Conservation (phyloP, 2,329 filamentous ascomycete genomes). For the Catunica adiposa region DNA sequence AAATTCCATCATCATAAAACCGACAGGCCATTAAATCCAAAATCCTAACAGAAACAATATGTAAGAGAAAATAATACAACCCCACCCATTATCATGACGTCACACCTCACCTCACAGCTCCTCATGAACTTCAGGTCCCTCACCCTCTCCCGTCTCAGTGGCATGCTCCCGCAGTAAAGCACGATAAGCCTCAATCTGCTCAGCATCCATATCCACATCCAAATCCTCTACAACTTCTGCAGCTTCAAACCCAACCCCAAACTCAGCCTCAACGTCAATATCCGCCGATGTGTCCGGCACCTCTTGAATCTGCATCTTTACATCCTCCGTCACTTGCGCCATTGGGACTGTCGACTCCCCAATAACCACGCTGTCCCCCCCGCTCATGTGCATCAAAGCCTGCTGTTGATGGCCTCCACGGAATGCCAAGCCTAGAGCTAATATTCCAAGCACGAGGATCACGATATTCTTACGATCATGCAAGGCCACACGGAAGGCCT, state of each 20-base stretch:
- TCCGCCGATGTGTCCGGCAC: not conserved
- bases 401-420: slow-evolving; percentile 19
- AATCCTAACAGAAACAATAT: not conserved
- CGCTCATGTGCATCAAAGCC: slow-evolving; percentile 16
- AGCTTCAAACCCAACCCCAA: not conserved
- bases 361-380: not conserved
- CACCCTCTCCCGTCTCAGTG: not conserved
- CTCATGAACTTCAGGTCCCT: not conserved
- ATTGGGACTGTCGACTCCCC: too few relatives aligned
- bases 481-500: slow-evolving; percentile 36
- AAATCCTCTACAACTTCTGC: not conserved
- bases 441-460: slow-evolving; percentile 36
- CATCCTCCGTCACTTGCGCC: not conserved
- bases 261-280: too few relatives aligned
- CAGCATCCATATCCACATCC: not conserved
- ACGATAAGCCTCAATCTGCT: not conserved
- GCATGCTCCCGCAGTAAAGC: not conserved
- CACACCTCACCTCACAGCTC: not conserved
- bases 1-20: not conserved
- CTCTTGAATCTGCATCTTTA: not conserved
- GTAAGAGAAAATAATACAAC: not conserved
- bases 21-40: not conserved
- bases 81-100: not conserved
- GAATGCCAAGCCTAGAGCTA: slow-evolving; percentile 37
- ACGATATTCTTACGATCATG: slow-evolving; percentile 42